These are phyloP conservation scores for Lactarius sp. DNA, from an alignment of 768 basidiomycete genomes.

Conservation along the genomic window DNA sequence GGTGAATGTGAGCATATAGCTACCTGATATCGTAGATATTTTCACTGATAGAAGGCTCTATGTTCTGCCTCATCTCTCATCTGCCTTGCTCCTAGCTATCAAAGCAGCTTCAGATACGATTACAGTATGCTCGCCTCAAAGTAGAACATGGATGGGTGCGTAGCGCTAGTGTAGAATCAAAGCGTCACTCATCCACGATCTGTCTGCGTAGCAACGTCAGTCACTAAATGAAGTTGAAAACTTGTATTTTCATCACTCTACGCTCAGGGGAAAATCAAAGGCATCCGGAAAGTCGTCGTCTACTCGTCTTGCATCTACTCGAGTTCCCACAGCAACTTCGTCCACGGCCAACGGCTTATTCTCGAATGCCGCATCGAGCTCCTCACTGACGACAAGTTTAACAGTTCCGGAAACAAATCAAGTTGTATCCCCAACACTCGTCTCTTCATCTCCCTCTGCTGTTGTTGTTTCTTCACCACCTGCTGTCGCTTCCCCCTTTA, in stretches of 20 bases:
- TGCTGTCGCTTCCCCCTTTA: not conserved
- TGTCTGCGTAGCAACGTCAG: constrained; percentile 56
- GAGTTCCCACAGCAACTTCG: constrained; percentile 23
- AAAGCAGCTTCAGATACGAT: constrained; percentile 63
- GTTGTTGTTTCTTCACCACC: not conserved
- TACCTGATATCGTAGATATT: not conserved
- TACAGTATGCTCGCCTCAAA: constrained; percentile 71
- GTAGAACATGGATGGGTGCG: constrained; percentile 77
- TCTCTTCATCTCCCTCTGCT: not conserved
- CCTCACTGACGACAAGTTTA: not conserved
- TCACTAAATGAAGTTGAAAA: constrained; percentile 77
- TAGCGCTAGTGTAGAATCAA: constrained; percentile 15
- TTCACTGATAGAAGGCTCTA: not conserved
- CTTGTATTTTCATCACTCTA: constrained; percentile 69
- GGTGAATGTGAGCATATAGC: constrained; percentile 42
- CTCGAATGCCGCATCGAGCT: not conserved
- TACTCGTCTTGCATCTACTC: constrained; percentile 23
- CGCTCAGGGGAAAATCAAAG: constrained; percentile 33
- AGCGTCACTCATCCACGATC: not conserved
- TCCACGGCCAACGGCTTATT: not conserved
- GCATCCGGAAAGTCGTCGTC: constrained; percentile 29
- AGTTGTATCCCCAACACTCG: not conserved
- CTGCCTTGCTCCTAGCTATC: constrained; percentile 43
- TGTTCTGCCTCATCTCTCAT: not conserved
- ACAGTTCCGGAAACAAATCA: not conserved